These are phyloP conservation scores for Microascus cirrosus DNA, from an alignment of 2,329 filamentous ascomycete genomes.

Conservation along the genomic window DNA sequence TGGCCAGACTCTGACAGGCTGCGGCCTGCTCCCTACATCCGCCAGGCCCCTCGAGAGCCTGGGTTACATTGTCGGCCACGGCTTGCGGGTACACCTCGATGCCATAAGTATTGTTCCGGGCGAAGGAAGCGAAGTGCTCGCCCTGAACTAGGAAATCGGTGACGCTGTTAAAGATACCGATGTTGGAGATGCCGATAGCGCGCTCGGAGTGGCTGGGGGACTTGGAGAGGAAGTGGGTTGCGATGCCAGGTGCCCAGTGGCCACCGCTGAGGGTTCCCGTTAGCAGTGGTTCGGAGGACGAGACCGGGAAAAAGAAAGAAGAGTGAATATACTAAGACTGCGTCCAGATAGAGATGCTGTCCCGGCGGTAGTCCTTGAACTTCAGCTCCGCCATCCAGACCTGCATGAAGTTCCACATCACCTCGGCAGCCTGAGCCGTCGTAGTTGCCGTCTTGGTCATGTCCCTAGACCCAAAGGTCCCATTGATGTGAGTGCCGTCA, in stretches of 20 bases:
- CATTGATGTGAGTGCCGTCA: conserved; percentile 8
- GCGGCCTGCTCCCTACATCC: not conserved
- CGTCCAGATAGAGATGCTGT: conserved; percentile 1
- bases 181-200: conserved; percentile 6
- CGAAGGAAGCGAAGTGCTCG: conserved; percentile 44
- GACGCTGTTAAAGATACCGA: conserved; percentile 63
- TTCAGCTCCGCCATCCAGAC: conserved; percentile 35
- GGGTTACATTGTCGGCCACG: not conserved
- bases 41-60: not conserved
- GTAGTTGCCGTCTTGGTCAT: conserved; percentile 25
- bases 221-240: not conserved
- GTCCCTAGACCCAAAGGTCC: not conserved
- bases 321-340: conserved; percentile 2
- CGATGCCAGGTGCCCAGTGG: not conserved
- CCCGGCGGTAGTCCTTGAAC: conserved; percentile 1
- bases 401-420: conserved; percentile 56
- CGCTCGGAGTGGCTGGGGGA: not conserved
- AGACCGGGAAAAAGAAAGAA: too few relatives aligned
- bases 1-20: not conserved
- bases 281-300: not conserved
- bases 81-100: conserved; percentile 22
- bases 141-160: conserved; percentile 54
- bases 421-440: conserved; percentile 42
- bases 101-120: conserved; percentile 55
- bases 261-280: not conserved